Base-by-base conservation (phyloP, 2,329 filamentous ascomycete genomes). In the Aspergillus sp. region DNA sequence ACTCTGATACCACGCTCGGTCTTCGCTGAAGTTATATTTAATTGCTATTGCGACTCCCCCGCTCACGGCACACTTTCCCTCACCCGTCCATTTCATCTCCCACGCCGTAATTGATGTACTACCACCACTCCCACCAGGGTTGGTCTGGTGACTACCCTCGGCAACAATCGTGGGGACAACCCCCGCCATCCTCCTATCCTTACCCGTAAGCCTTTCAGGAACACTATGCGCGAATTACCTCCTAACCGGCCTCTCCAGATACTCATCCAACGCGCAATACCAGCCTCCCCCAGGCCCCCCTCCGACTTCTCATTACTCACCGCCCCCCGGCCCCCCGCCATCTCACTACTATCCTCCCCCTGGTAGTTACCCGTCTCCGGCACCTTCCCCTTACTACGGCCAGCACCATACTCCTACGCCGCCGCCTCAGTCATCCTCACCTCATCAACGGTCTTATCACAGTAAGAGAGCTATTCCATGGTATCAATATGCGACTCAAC, bases 21-120 rank as follows among this genome's bases (percentile, higher is more conserved):
- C 17, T 2, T 21, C 19, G 9, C 41, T 45, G 41, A 21, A 21
- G 41, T 36, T 13, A 36, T 36, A 45, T 23, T 21, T 12, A 23
- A 23, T 45, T 36, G 12, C 41, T 21, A 28, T 45, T 13, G 41
- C 41, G 41, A 45, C 41, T 45, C 32, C 36, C 38, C n/a, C 19
- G 17, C 19, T 54, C 45, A 47, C 49, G 28, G 45, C n/a, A 19
- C 5, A 36, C 30, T 39, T 25, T 30, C n/a, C 28, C 48, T 21
- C 50, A 12, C 19, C 43, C 17, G 28, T 43, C 21, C 59, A 4
- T 43, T 25, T 10, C 52, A 30, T 19, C 12, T 21, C n/a, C 28
- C 30, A 36, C 45, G 39, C 25, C 17, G 39, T 51, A 57, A 64
- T 67, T 64, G 58, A 69, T 69, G 67, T 65, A 68, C 67, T 60